These are phyloP conservation scores for Chloromonas sp. DNA, from an alignment of 163 green algal genomes.

Conservation along the genomic window DNA sequence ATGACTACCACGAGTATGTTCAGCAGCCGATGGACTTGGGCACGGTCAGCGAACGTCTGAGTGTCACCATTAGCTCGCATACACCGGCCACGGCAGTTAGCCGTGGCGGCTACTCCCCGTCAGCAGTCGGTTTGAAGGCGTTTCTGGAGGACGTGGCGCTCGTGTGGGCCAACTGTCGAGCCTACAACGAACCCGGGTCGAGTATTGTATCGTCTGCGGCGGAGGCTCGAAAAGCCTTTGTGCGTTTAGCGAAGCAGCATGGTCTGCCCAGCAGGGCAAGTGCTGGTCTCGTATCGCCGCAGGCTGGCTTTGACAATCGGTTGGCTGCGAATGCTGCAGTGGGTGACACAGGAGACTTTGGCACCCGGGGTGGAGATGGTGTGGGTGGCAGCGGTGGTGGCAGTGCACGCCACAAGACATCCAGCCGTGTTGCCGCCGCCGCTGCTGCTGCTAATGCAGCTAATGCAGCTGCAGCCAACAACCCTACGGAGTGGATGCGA, in stretches of 20 bases:
- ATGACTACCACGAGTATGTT: neutral
- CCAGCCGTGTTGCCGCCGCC: neutral
- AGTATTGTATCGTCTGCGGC: neutral
- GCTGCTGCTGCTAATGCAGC: neutral
- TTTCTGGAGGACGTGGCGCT: slow-evolving; percentile 23
- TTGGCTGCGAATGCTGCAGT: neutral
- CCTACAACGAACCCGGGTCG: slow-evolving; percentile 33
- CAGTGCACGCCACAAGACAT: neutral
- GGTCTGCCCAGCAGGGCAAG: neutral
- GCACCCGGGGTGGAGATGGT: neutral
- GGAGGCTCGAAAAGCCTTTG: neutral
- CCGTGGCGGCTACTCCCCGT: neutral
- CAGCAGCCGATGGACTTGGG: neutral
- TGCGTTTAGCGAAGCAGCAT: neutral
- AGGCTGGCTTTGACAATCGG: neutral
- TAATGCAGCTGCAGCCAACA: neutral
- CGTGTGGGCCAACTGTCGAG: slow-evolving; percentile 45
- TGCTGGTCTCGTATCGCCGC: too few species aligned
- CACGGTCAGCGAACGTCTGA: neutral
- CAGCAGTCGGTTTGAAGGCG: neutral
- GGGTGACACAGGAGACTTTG: too few species aligned
- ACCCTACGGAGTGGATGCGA: neutral
- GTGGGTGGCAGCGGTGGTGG: neutral
- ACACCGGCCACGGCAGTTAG: neutral
- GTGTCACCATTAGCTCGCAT: neutral